Base-by-base conservation (phyloP, 805 yeast species). In the Kuraishia borneana region DNA sequence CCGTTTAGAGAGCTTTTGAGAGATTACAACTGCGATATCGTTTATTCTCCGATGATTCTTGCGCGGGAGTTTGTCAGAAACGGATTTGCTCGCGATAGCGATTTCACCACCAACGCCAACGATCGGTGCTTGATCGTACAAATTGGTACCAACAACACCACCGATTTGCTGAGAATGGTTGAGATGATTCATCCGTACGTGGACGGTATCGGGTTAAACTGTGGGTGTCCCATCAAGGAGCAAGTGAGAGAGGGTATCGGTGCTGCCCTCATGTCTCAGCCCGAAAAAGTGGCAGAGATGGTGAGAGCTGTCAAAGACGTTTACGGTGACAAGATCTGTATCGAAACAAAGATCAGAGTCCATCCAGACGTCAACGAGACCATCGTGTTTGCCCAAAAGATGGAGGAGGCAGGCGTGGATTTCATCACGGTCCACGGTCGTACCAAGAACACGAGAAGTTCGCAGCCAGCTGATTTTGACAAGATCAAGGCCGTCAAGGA, bases 141-240 rank as follows among this genome's bases (percentile, higher is more conserved):
- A 59, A 83, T 89, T 13, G 98, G 97, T 3, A 79, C 81, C 9
- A 83, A 83, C 47, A 88, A 85, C 51, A 82, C 78, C 3, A 71
- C 75, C 8, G 97, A 92, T 54, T 59, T 92, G 34, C 52, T 83
- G 18, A 68, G 89, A 39, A 85, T 89, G 50, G 85, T 84, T 3
- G 85, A 82, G 35, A 76, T 92, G 87, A 74, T 88, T n/a, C 72
- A 72, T 38, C 95, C 95, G 0, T 84, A 74, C 50, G 88, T 83
- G 31, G 96, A 89, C 56, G 98, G 94, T 1, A 76, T 92, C 28
- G 96, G 97, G 0, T 66, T 92, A 38, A 92, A 92, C 61, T 92
- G 97, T 56, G 98, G 98, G 0, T 92, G 98, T 58, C 98, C 98
- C 1, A 87, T 92, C 34, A 81, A 79, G 41, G 97, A 89, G 42